Percentiles rank a stretch among this genome's conserved stretches.
Conservation (phyloP, 148 eudicot genomes). For the Rhododendron williamsianum region DNA sequence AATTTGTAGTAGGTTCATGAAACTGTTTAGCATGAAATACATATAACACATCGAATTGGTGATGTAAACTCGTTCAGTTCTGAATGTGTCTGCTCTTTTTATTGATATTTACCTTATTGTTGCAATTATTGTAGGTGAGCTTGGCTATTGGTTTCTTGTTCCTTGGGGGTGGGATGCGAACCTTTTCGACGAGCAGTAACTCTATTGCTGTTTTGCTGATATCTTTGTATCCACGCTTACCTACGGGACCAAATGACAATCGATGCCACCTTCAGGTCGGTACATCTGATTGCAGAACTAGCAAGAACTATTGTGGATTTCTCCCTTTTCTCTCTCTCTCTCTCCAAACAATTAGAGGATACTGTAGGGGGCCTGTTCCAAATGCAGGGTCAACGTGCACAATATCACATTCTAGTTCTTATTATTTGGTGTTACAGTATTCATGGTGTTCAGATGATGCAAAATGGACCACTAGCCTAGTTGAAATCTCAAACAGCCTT, state of each 20-base stretch:
- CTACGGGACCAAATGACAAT: conserved; percentile 91
- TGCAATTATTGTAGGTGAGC: conserved; percentile 57
- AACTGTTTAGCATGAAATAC: neutral
- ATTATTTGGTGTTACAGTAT: neutral
- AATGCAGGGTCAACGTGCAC: neutral
- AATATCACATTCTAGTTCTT: neutral
- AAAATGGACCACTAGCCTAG: neutral
- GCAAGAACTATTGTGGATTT: too few species aligned
- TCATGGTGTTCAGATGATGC: neutral
- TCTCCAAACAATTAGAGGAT: neutral
- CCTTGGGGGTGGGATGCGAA: conserved; percentile 92
- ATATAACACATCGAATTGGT: neutral
- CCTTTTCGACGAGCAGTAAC: conserved; percentile 81
- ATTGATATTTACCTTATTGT: neutral
- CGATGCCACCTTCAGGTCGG: conserved; percentile 90
- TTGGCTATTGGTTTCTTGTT: conserved; percentile 86
- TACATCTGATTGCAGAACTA: conserved; percentile 15
- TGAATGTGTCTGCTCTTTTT: neutral
- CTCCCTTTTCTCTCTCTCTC: neutral
- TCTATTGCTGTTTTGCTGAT: conserved; percentile 75
- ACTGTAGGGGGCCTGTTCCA: neutral
- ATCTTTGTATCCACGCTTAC: conserved; percentile 92
- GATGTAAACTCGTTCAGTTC: neutral
- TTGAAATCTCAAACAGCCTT: neutral
- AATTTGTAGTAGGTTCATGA: neutral